These are phyloP conservation scores for Cadophora gregata DNA, from an alignment of 2,329 filamentous ascomycete genomes.

Conservation along the genomic window DNA sequence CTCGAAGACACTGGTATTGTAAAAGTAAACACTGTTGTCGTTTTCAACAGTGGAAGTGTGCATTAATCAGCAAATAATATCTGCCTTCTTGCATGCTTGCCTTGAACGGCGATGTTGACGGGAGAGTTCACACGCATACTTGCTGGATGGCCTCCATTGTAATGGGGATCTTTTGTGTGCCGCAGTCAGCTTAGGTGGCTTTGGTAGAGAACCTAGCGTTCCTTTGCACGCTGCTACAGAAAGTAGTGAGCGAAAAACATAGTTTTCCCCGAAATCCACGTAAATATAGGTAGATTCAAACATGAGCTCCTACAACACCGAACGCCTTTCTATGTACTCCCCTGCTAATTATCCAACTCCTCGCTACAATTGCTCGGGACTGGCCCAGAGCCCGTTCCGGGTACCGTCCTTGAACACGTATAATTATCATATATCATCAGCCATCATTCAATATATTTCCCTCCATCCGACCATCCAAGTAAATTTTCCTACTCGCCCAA, in stretches of 20 bases:
- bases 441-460: neutral
- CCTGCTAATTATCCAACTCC: conserved; percentile 6
- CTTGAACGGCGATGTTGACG: no score
- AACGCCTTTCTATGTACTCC: neutral
- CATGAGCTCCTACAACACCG: conserved; percentile 2
- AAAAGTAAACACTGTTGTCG: no score
- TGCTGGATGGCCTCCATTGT: no score
- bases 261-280: no score
- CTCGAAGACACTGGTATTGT: no score
- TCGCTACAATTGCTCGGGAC: neutral
- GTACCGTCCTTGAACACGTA: neutral
- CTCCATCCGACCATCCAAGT: neutral
- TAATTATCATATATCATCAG: conserved; percentile 14
- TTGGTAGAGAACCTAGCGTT: neutral
- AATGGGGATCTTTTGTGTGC: no score
- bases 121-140: no score
- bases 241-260: no score
- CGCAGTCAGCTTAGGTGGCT: neutral
- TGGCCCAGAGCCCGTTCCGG: neutral
- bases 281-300: neutral
- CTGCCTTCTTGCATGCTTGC: no score
- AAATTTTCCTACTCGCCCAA: neutral
- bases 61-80: no score
- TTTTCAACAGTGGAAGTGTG: no score
- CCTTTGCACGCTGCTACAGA: no score